Conservation (phyloP, 2,329 filamentous ascomycete species). For the Diaporthe ampelina region DNA sequence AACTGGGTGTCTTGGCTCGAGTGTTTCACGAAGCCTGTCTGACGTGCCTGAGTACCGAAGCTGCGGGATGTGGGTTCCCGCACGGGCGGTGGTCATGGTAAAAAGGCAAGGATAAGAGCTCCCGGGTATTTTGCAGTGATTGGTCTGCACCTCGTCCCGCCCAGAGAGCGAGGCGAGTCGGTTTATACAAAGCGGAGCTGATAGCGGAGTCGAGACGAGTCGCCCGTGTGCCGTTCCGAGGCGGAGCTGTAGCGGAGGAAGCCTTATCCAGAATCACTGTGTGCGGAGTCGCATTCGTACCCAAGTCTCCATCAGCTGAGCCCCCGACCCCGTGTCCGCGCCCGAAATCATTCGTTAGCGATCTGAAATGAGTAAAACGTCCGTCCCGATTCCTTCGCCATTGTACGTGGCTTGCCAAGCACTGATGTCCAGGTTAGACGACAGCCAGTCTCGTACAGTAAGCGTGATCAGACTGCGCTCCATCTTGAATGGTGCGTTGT, state of each 20-base stretch:
- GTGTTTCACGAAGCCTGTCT: neutral
- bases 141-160: conserved; percentile 24
- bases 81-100: conserved; percentile 12
- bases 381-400: conserved; percentile 29
- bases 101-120: neutral
- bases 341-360: conserved; percentile 32
- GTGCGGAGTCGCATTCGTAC: conserved; percentile 31
- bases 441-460: conserved; percentile 20
- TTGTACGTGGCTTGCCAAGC: conserved; percentile 25
- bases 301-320: conserved; percentile 35
- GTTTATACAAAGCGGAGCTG: conserved; percentile 38
- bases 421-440: conserved; percentile 27
- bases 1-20: conserved; percentile 13
- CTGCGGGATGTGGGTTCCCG: conserved; percentile 18
- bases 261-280: conserved; percentile 31
- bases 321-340: conserved; percentile 33
- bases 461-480: conserved; percentile 14
- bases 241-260: conserved; percentile 36
- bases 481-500: conserved; percentile 20
- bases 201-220: conserved; percentile 37
- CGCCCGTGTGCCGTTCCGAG: conserved; percentile 36
- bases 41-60: conserved; percentile 12
- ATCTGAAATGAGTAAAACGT: conserved; percentile 34
- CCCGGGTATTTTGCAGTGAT: conserved; percentile 19
- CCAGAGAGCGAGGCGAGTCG: conserved; percentile 20